phyloP scores from a whole-genome alignment of 345 rosid species.

The Heritiera littoralis region DNA sequence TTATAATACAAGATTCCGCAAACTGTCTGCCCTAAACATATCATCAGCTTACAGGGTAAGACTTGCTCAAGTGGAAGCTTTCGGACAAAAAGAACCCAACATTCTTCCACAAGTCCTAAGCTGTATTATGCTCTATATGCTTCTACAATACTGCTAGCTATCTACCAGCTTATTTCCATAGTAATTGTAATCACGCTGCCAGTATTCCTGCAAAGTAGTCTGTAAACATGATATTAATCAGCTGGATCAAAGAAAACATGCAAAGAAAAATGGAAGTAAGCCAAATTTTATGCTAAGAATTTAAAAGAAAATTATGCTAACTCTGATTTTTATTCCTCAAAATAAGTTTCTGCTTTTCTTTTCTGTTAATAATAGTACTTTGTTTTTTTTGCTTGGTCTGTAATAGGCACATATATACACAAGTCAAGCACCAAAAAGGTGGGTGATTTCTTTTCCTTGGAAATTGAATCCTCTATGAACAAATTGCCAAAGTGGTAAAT shows the following conservation, averaged over 20 bases:
- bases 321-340: background rate
- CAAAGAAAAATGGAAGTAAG: no score
- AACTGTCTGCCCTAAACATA: background rate
- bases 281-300: no score
- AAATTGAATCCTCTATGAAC: background rate
- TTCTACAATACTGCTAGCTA: background rate
- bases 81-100: constrained; percentile 34
- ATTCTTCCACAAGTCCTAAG: constrained; percentile 13
- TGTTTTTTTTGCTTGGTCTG: no score
- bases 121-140: background rate
- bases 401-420: no score
- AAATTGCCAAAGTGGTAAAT: background rate
- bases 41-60: background rate
- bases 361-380: no score
- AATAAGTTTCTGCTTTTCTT: background rate
- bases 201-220: constrained; percentile 26
- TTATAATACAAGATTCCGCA: constrained; percentile 12
- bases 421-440: no score
- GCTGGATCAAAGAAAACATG: background rate
- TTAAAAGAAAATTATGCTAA: background rate
- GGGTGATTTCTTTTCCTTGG: background rate
- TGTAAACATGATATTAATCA: background rate
- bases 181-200: background rate
- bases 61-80: constrained; percentile 16
- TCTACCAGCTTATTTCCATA: constrained; percentile 27